Percentiles rank a stretch among this genome's conserved stretches.
Evolutionary conservation across 192 early-diverging fungal species (phyloP).

Genomic region (Gryganskiella cystojenkinii): DNA sequence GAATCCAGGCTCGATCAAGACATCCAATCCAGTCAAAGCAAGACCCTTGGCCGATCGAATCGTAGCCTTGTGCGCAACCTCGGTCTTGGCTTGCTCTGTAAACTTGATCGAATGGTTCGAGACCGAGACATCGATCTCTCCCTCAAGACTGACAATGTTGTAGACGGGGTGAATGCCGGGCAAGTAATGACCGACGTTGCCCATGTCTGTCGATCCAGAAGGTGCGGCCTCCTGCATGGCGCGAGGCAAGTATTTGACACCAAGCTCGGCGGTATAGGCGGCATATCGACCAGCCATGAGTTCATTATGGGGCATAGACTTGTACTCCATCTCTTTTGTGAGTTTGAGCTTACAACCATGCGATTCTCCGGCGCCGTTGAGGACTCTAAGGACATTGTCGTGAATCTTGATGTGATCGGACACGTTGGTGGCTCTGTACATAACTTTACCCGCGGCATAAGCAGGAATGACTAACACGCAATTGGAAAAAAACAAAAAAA

Average conservation of each 20-base stretch:
- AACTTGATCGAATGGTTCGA: slow-evolving; percentile 76
- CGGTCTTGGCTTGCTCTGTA: slow-evolving; percentile 63
- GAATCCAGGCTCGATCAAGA: slow-evolving; percentile 59
- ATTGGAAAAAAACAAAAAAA: neutral
- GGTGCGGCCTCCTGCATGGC: slow-evolving; percentile 18
- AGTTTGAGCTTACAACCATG: slow-evolving; percentile 75
- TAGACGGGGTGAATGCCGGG: slow-evolving; percentile 41
- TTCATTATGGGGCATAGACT: slow-evolving; percentile 65
- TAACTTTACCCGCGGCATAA: slow-evolving; percentile 65
- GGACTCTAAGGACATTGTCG: slow-evolving; percentile 62
- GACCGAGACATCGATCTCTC: slow-evolving; percentile 61
- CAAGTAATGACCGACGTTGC: slow-evolving; percentile 19
- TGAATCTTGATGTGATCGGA: slow-evolving; percentile 60
- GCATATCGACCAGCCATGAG: slow-evolving; percentile 28
- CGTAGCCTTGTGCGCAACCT: slow-evolving; percentile 65
- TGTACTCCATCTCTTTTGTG: slow-evolving; percentile 61
- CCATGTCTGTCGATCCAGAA: slow-evolving; percentile 24
- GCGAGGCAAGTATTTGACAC: slow-evolving; percentile 11
- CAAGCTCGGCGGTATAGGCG: slow-evolving; percentile 24
- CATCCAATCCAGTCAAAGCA: slow-evolving; percentile 60
- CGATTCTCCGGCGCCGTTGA: slow-evolving; percentile 73
- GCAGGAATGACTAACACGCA: slow-evolving; percentile 68
- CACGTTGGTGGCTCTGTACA: slow-evolving; percentile 66
- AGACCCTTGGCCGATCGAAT: slow-evolving; percentile 64
- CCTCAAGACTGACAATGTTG: slow-evolving; percentile 37